These are phyloP conservation scores for Emericellopsis cladophorae DNA, from an alignment of 2,329 filamentous ascomycete genomes.

Conservation along the genomic window DNA sequence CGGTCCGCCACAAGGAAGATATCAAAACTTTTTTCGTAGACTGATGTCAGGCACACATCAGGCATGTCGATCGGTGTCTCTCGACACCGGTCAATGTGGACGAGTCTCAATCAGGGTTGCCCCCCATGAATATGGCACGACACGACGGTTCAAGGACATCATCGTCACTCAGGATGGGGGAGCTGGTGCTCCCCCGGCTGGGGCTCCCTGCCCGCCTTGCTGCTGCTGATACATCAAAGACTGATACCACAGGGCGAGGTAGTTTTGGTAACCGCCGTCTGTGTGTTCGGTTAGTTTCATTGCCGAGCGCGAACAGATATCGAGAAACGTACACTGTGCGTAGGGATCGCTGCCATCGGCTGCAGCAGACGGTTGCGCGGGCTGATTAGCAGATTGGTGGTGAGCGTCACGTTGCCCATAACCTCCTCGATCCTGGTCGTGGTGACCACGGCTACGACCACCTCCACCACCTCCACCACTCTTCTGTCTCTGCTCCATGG, in stretches of 20 bases:
- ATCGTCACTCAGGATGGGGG: constrained; percentile 20
- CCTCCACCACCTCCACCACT: constrained; percentile 30
- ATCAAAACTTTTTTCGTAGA: no score
- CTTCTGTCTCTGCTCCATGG: constrained; percentile 38
- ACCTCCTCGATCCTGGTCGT: constrained; percentile 41
- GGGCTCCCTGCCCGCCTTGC: constrained; percentile 21
- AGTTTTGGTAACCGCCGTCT: constrained; percentile 75
- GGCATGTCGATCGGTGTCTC: constrained; percentile 17
- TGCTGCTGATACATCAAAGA: constrained; percentile 37
- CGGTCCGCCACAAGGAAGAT: no score
- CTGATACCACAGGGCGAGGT: constrained; percentile 71
- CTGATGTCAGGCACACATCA: constrained; percentile 17
- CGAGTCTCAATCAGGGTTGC: constrained; percentile 19
- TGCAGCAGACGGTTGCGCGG: constrained; percentile 28
- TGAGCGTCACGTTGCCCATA: constrained; percentile 33
- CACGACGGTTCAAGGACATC: constrained; percentile 2
- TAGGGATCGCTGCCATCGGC: constrained; percentile 54
- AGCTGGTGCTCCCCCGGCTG: constrained; percentile 18
- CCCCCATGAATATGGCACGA: constrained; percentile 8
- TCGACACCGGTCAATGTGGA: constrained; percentile 9
- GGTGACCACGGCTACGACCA: constrained; percentile 28
- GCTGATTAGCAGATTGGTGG: constrained; percentile 27
- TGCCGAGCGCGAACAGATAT: background rate
- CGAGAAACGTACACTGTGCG: constrained; percentile 51
- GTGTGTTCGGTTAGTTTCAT: constrained; percentile 8